phyloP scores from a whole-genome alignment of 2,329 filamentous ascomycete genomes.

The Fusarium chlamydosporum region DNA sequence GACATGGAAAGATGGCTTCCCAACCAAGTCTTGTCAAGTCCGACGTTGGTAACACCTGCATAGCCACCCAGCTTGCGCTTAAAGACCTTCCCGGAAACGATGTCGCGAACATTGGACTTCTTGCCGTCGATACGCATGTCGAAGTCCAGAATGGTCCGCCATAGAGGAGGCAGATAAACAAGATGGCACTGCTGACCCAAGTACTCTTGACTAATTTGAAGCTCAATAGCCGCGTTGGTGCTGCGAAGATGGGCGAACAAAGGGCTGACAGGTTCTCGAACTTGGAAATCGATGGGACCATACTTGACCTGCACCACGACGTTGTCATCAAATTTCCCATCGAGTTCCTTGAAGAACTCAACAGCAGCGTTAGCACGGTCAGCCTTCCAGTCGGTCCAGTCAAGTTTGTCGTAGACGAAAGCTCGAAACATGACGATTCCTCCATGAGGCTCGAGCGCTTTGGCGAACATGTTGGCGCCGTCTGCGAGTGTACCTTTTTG shows the following conservation, averaged over 20 bases:
- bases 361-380: constrained; percentile 80
- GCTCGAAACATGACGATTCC: constrained; percentile 79
- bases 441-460: constrained; percentile 68
- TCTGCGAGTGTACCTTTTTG: constrained; percentile 67
- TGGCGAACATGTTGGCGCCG: constrained; percentile 67
- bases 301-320: constrained; percentile 82
- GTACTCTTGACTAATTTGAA: constrained; percentile 78
- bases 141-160: constrained; percentile 77
- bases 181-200: constrained; percentile 78
- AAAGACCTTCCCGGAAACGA: constrained; percentile 73
- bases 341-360: constrained; percentile 74
- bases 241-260: constrained; percentile 68
- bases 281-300: constrained; percentile 81
- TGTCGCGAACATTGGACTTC: constrained; percentile 69
- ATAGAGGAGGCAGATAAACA: constrained; percentile 76
- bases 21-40: constrained; percentile 75
- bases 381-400: constrained; percentile 67
- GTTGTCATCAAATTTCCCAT: constrained; percentile 77
- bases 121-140: constrained; percentile 73
- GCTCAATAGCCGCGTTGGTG: constrained; percentile 70
- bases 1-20: constrained; percentile 79
- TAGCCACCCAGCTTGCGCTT: constrained; percentile 70
- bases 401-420: constrained; percentile 74
- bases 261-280: constrained; percentile 76
- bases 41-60: constrained; percentile 77